A percentile compares a stretch with the other conserved stretches of the same genome.
Evolutionary conservation across 2,329 filamentous ascomycete genomes (phyloP).

Genomic region (Alternaria infectoria): DNA sequence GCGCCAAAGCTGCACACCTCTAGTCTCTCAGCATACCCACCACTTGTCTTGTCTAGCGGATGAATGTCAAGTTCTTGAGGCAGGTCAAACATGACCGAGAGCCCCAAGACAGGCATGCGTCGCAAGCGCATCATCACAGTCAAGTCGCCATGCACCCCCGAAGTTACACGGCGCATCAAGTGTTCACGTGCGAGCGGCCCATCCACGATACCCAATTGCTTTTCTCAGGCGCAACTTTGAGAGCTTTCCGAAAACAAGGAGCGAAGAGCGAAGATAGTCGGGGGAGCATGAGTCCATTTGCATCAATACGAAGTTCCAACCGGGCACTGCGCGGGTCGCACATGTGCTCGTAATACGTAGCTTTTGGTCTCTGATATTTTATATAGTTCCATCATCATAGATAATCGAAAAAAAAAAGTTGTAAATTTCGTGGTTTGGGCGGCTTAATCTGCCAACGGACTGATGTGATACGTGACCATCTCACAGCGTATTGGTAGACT

Average conservation of each 20-base stretch:
- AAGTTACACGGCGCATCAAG: neutral
- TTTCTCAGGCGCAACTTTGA: no score
- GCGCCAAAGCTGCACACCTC: neutral
- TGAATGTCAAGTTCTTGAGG: no score
- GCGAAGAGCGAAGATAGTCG: neutral
- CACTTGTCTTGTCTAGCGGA: neutral
- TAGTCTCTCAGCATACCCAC: neutral
- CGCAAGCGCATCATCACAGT: neutral
- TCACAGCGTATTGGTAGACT: neutral
- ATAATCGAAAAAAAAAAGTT: no score
- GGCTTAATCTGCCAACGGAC: neutral
- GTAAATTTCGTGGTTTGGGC: no score
- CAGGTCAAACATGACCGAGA: neutral
- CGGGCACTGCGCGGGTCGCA: neutral
- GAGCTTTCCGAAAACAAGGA: neutral
- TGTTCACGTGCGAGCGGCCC: neutral
- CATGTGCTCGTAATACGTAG: neutral
- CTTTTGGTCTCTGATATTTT: neutral
- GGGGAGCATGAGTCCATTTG: neutral
- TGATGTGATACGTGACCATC: neutral
- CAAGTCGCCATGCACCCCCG: neutral
- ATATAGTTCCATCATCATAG: no score
- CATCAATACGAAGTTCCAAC: neutral
- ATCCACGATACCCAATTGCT: neutral
- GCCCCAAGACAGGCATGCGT: neutral